Base-by-base conservation (phyloP, 768 basidiomycete species). In the Rickenella mellea region DNA sequence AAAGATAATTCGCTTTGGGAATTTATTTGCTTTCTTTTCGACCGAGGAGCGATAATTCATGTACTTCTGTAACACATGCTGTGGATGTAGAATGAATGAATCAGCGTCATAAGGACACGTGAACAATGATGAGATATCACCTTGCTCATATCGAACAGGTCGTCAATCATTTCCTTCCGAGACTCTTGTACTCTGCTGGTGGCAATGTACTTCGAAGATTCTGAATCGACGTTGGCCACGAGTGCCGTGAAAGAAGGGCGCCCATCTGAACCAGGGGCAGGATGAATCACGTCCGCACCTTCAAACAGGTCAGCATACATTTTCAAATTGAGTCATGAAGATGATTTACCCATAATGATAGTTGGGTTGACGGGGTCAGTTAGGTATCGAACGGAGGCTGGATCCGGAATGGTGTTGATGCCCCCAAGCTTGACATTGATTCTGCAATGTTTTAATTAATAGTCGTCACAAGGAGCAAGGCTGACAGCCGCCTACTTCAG, bases 271-370 rank as follows among this genome's bases (percentile, higher is more conserved):
- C 85, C 85, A 15, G 88, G 85, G 6, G 84, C 73, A 7, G 88
- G 86, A 51, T 90, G 86, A 29, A 86, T 84, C 22, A 85, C 84
- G 56, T 89, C 85, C 14, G 86, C 86, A 47, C 83, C 80, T 83
- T 43, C 9, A 47, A 31, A 39, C 41, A 40, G 24, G 24, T 7
- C 30, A 35, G 24, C 25, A 19, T n/a, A 2, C 22, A 10, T 37
- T 5, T 48, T 15, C 19, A 31, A 17, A 12, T 22, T 22, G 33
- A 48, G 42, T 27, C 2, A 45, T 38, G 42, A 48, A n/a, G 2
- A 25, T 15, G 5, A 24, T 58, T 49, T 62, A 71, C 85, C 87
- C 73, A 89, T 80, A 39, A 90, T 75, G 6, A 90, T 75, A 1
- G 86, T 86, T 1, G 86, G 87, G 51, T 78, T 75, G 22, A 73